Percentiles rank a stretch among this genome's conserved stretches.
phyloP scores from a whole-genome alignment of 495 filamentous ascomycete species.

The Tuber borchii region DNA sequence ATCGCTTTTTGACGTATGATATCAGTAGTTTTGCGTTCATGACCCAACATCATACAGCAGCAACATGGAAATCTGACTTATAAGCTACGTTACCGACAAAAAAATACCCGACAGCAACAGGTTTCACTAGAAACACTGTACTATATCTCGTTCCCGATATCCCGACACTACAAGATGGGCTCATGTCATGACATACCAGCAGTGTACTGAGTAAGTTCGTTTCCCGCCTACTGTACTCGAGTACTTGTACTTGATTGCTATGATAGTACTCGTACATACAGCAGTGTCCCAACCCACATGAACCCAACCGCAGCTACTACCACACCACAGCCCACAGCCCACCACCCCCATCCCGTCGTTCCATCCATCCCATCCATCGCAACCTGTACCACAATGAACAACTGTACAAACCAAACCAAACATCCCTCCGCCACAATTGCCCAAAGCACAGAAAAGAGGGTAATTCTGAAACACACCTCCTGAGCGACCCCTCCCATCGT shows the following conservation, averaged over 20 bases:
- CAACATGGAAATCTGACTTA: neutral
- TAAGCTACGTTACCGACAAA: conserved; percentile 4
- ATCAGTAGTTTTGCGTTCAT: neutral
- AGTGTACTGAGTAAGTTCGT: neutral
- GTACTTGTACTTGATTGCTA: neutral
- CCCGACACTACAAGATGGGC: conserved; percentile 3
- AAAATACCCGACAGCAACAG: neutral
- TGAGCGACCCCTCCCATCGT: neutral
- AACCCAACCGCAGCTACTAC: neutral
- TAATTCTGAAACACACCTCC: neutral
- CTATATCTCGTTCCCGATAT: conserved; percentile 7
- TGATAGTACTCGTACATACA: too few species aligned
- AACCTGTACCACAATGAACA: neutral
- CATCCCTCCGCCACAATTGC: neutral
- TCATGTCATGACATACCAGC: neutral
- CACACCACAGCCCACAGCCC: neutral
- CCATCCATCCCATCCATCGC: neutral
- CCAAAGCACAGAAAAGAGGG: neutral
- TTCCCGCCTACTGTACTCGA: neutral
- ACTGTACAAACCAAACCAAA: neutral
- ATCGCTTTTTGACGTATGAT: neutral
- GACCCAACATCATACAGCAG: neutral
- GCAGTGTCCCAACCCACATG: neutral
- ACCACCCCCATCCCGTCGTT: neutral
- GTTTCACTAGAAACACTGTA: conserved; percentile 1